phyloP scores from a whole-genome alignment of 768 basidiomycete genomes.

The Cystobasidium ongulense region DNA sequence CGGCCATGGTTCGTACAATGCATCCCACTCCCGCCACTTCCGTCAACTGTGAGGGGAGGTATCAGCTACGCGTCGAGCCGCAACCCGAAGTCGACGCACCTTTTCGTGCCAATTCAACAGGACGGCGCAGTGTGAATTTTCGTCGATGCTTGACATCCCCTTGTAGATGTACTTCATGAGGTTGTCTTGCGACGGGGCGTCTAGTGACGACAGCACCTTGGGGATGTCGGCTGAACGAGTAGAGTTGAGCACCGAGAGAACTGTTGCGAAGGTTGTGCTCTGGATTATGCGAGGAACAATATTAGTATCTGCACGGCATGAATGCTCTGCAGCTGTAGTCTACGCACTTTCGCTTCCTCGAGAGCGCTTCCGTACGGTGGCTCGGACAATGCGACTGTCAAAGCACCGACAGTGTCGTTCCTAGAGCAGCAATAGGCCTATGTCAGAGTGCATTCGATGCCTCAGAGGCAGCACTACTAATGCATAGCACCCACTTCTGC shows the following conservation, averaged over 20 bases:
- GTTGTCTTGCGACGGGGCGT: slow-evolving; percentile 54
- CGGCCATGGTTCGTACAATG: slow-evolving; percentile 78
- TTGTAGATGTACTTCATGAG: slow-evolving; percentile 98
- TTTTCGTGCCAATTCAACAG: slow-evolving; percentile 91
- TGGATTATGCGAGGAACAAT: slow-evolving; percentile 43
- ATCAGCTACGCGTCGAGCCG: not conserved
- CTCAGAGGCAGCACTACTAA: not conserved
- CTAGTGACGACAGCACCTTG: slow-evolving; percentile 60
- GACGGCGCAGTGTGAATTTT: slow-evolving; percentile 51
- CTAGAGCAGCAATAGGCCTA: not conserved
- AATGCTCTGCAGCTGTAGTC: not conserved
- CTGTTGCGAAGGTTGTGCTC: slow-evolving; percentile 68
- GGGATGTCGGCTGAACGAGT: slow-evolving; percentile 82
- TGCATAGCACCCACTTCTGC: slow-evolving; percentile 17
- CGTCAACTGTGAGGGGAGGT: slow-evolving; percentile 57
- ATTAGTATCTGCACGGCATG: not conserved
- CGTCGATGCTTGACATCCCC: slow-evolving; percentile 57
- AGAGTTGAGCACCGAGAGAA: slow-evolving; percentile 83
- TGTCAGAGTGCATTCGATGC: not conserved
- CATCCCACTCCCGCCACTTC: slow-evolving; percentile 89
- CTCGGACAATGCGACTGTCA: slow-evolving; percentile 20
- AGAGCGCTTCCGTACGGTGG: slow-evolving; percentile 26
- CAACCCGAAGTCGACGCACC: slow-evolving; percentile 50
- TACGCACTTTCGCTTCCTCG: slow-evolving; percentile 17
- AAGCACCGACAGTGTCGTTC: slow-evolving; percentile 17